These are phyloP conservation scores for Sequoiadendron giganteum DNA, from an alignment of 75 land plant genomes.

Conservation along the genomic window DNA sequence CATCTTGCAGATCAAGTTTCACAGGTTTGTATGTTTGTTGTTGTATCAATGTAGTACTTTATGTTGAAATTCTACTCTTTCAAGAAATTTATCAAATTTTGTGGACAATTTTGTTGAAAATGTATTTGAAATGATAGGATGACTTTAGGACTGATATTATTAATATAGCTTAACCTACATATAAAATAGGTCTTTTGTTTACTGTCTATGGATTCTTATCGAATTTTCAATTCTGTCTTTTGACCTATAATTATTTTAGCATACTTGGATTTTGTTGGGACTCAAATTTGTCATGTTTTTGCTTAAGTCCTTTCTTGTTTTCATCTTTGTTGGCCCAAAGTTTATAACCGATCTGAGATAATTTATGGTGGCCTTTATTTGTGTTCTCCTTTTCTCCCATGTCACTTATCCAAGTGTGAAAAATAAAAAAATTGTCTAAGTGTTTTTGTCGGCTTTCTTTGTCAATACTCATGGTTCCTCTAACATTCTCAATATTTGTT, in stretches of 20 bases:
- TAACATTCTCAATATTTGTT: too few species aligned
- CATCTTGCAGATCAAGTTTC: slow-evolving; percentile 86
- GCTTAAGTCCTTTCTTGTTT: too few species aligned
- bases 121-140: background rate
- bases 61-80: background rate
- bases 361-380: too few species aligned
- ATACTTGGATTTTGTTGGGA: background rate
- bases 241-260: background rate
- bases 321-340: too few species aligned
- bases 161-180: background rate
- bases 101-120: background rate
- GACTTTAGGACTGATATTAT: background rate
- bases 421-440: too few species aligned
- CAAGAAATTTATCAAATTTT: background rate
- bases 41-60: background rate
- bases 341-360: too few species aligned
- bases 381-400: too few species aligned
- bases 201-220: background rate
- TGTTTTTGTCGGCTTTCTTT: too few species aligned
- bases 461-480: too few species aligned
- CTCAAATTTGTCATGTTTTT: too few species aligned
- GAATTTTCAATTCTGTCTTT: background rate
- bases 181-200: background rate
- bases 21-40: slow-evolving; percentile 44
- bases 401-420: too few species aligned